Conservation (phyloP, 306 rosid species). For the Bauhinia variegata region DNA sequence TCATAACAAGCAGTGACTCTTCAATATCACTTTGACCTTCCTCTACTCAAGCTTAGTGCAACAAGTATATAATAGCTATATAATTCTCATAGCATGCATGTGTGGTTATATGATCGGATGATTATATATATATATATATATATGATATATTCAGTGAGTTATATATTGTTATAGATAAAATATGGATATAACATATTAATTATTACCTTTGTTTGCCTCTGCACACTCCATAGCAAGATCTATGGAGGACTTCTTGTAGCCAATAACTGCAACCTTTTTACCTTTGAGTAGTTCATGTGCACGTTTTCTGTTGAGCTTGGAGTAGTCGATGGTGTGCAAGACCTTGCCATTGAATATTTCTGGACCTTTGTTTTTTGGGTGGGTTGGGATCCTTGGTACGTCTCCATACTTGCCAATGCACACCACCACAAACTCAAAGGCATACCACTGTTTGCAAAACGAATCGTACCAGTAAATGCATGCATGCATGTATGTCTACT, state of each 20-base stretch:
- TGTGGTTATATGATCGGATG: too few species aligned
- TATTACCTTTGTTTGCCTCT: constrained; percentile 57
- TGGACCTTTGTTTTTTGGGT: constrained; percentile 43
- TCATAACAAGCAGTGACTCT: not conserved
- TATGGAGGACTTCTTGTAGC: constrained; percentile 62
- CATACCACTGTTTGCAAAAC: constrained; percentile 49
- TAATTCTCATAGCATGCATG: too few species aligned
- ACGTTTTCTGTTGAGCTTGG: constrained; percentile 50
- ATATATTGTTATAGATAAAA: not conserved
- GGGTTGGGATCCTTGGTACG: constrained; percentile 48
- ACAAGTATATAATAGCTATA: not conserved
- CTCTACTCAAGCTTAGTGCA: not conserved
- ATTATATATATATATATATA: too few species aligned
- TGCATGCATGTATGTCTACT: not conserved
- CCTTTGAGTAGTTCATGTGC: constrained; percentile 46
- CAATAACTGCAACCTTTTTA: constrained; percentile 58
- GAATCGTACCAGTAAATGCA: not conserved
- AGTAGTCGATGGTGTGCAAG: constrained; percentile 57
- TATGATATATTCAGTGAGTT: too few species aligned
- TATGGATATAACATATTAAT: too few species aligned
- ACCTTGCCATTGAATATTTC: constrained; percentile 57
- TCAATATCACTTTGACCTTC: not conserved
- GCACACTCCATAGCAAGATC: constrained; percentile 65
- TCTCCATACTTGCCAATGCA: constrained; percentile 71
- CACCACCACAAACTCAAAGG: constrained; percentile 59